phyloP scores from a whole-genome alignment of 1,284 basidiomycete genomes.

The Ustilago bromivora region DNA sequence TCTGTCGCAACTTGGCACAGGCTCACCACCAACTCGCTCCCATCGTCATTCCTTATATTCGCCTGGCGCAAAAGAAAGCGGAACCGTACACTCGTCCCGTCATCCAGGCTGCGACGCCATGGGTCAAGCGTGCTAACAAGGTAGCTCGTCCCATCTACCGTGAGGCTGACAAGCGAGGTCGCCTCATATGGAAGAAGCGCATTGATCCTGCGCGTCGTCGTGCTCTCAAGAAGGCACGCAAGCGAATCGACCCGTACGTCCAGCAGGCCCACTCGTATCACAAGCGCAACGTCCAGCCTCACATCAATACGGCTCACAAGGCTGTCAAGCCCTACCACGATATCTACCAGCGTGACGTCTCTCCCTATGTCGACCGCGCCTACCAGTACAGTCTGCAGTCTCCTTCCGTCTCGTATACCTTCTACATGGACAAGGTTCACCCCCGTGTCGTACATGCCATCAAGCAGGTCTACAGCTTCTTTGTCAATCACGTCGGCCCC shows the following conservation, averaged over 20 bases:
- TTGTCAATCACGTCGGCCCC: conserved; percentile 58
- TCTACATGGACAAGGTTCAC: conserved; percentile 63
- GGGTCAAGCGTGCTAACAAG: conserved; percentile 45
- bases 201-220: conserved; percentile 59
- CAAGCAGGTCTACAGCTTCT: conserved; percentile 53
- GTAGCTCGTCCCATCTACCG: conserved; percentile 48
- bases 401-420: conserved; percentile 44
- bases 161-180: conserved; percentile 48
- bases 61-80: conserved; percentile 38
- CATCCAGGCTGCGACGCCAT: conserved; percentile 46
- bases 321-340: conserved; percentile 63
- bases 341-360: conserved; percentile 66
- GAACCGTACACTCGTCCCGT: conserved; percentile 65
- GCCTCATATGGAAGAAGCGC: conserved; percentile 56
- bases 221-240: conserved; percentile 51
- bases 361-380: conserved; percentile 60
- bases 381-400: conserved; percentile 49
- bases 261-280: conserved; percentile 55
- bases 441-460: conserved; percentile 51
- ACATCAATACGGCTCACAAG: conserved; percentile 56
- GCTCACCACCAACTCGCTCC: conserved; percentile 57
- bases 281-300: conserved; percentile 61
- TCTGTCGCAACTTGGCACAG: conserved; percentile 63
- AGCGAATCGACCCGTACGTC: conserved; percentile 59
- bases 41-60: conserved; percentile 49